A percentile compares a stretch with the other conserved stretches of the same genome.
phyloP scores from a whole-genome alignment of 2,329 filamentous ascomycete species.

The Phyllosticta citrichinensis region DNA sequence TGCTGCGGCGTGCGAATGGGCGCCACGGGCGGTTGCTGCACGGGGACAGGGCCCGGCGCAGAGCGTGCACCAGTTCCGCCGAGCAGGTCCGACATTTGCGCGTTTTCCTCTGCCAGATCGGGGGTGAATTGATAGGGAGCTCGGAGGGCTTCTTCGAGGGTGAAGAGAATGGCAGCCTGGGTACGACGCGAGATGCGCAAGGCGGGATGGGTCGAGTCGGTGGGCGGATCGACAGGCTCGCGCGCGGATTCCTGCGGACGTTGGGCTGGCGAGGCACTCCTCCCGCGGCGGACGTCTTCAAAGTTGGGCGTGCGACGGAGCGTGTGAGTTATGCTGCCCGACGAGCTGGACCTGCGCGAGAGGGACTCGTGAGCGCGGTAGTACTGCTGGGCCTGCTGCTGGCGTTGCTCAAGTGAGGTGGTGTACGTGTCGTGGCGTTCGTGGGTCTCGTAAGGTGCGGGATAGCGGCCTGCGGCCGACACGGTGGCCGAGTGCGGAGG shows the following conservation, averaged over 20 bases:
- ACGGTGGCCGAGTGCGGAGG: slow-evolving; percentile 17
- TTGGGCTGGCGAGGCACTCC: slow-evolving; percentile 27
- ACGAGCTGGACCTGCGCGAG: slow-evolving; percentile 43
- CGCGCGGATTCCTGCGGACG: slow-evolving; percentile 11
- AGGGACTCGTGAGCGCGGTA: slow-evolving; percentile 25
- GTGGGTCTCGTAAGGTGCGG: slow-evolving; percentile 29
- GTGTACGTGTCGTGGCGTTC: slow-evolving; percentile 25
- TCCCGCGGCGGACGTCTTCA: slow-evolving; percentile 31
- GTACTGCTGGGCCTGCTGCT: slow-evolving; percentile 29
- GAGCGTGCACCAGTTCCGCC: slow-evolving; percentile 47
- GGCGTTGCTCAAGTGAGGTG: slow-evolving; percentile 32
- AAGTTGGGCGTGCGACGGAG: slow-evolving; percentile 45
- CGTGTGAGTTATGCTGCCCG: slow-evolving; percentile 39
- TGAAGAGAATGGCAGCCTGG: slow-evolving; percentile 81
- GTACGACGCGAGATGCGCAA: slow-evolving; percentile 71
- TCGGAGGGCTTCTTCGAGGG: slow-evolving; percentile 82
- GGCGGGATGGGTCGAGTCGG: slow-evolving; percentile 39
- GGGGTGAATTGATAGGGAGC: slow-evolving; percentile 73
- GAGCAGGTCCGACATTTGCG: slow-evolving; percentile 80
- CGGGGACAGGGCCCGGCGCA: slow-evolving; percentile 43
- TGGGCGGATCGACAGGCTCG: slow-evolving; percentile 21
- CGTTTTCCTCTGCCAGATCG: slow-evolving; percentile 78
- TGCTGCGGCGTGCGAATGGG: slow-evolving; percentile 76
- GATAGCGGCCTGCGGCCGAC: slow-evolving; percentile 15
- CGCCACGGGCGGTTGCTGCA: slow-evolving; percentile 36